Evolutionary conservation across 768 basidiomycete genomes (phyloP), one percentile per base, ranked within the genome.

Genomic region (Leucocoprinus birnbaumii): DNA sequence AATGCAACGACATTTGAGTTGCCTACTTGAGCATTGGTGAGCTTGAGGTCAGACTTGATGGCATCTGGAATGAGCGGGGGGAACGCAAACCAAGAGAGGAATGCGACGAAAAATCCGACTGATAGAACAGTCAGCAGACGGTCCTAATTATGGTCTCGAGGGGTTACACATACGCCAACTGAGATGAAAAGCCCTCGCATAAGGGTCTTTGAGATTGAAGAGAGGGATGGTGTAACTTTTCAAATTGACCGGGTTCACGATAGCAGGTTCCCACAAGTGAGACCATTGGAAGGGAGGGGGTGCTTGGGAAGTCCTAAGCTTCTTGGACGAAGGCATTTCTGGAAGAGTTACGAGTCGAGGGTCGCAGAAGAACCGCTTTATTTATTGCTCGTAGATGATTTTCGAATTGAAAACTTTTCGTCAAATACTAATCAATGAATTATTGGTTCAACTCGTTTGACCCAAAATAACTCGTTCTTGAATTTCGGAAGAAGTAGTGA

Each of bases 41-140:
- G 68, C 1, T 75, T 66, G 55, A 85, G 71, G 65, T 85, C 83
- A 22, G 63, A 60, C 58, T 74, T 76, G 66, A 85, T 83, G 26
- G 74, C 79, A 8, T 80, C 78, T 0, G 82, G 79, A 34, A 82
- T 74, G 14, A 85, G 75, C 0, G 83, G 83, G n/a, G 82, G 72
- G 60, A 85, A 84, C 1, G 83, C 82, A 54, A 84, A 84, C 84
- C 82, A 71, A 34, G 72, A 67, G 2, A 73, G 58, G 35, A 80
- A 80, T 0, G 80, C 79, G n/a, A 76, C 72, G 59, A 80, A 78
- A 63, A 82, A 82, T 9, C 72, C 75, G n/a, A 78, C 67, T 66
- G 31, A 31, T 31, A 31, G 11, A 31, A 31, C 31, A 5, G 11
- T 31, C 25, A 19, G 46, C 21, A 43, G 27, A 6, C 16, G 9